Evolutionary conservation across 495 filamentous ascomycete species (phyloP), one percentile per base, ranked within the genome.

Genomic region (Podospora pseudopauciseta): DNA sequence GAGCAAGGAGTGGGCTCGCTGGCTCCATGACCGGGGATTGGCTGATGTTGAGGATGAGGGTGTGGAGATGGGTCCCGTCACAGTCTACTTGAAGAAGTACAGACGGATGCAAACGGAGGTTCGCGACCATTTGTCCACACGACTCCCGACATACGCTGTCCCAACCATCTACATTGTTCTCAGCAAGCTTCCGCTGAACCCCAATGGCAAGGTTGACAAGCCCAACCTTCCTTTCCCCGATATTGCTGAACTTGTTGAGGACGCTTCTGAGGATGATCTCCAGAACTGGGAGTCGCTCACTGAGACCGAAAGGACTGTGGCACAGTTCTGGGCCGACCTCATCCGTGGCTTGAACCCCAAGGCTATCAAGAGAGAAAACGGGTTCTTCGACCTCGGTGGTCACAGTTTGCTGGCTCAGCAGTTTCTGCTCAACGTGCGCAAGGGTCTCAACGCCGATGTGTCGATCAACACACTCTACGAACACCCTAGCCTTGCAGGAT

Each of bases 161-260:
- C 95, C 95, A 1, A 78, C 78, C 67, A 84, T 94, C 44, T 86
- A 93, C 68, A 91, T 99, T 32, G 87, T 91, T 2, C 86, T 99
- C 26, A 84, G 85, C 63, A 89, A 89, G 55, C 85, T 97, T 64
- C 94, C 94, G 0, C 82, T 98, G 30, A 97, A 97, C 79, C 94
- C 94, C 16, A 97, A 97, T 71, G 94, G 93, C 68, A 98, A 97
- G 81, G 88, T 96, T 59, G 95, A 99, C 75, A 92, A 90, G 79
- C 92, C 92, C 5, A 90, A 89, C 1, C 84, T 99, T 56, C 95
- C 95, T 0, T 97, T 96, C 86, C 95, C 95, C 0, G 91, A 94
- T 76, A 88, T 87, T 13, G 85, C 85, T 3, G 77, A 80, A 59
- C 70, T 72, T 19, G 71, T 76, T 15, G 81, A 81, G 64, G 79